A percentile compares a stretch with the other conserved stretches of the same genome.
Conservation (phyloP, 2,329 filamentous ascomycete genomes). For the Sphaerulina vaccinii region DNA sequence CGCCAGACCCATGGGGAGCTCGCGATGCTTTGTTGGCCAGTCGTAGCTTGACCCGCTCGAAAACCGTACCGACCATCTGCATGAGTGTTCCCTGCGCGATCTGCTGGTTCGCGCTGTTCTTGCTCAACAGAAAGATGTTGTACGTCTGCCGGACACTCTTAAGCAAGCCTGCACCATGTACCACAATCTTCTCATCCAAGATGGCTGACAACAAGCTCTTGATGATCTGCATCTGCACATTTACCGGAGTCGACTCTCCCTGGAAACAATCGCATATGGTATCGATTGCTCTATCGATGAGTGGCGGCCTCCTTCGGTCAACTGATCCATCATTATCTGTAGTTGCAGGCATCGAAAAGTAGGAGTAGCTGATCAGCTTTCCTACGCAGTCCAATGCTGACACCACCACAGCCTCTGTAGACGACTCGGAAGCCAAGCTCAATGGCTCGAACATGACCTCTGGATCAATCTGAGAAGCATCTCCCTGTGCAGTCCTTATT, state of each 20-base stretch:
- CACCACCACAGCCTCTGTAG: slow-evolving; percentile 81
- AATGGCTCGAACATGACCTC: slow-evolving; percentile 89
- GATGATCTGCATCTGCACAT: slow-evolving; percentile 96
- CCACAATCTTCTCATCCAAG: slow-evolving; percentile 97
- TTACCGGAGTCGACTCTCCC: slow-evolving; percentile 85
- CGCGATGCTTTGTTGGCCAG: slow-evolving; percentile 84
- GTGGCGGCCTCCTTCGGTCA: slow-evolving; percentile 53
- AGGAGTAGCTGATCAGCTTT: slow-evolving; percentile 97
- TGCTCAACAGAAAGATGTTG: slow-evolving; percentile 96
- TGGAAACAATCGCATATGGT: slow-evolving; percentile 99
- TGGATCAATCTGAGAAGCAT: slow-evolving; percentile 78
- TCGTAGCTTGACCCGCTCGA: slow-evolving; percentile 85
- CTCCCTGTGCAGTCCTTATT: slow-evolving; percentile 71
- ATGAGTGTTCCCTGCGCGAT: slow-evolving; percentile 95
- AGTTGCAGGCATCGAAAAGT: slow-evolving; percentile 72
- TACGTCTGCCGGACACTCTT: slow-evolving; percentile 98
- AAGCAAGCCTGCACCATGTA: slow-evolving; percentile 90
- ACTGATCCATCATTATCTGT: slow-evolving; percentile 34
- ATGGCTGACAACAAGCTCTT: slow-evolving; percentile 95
- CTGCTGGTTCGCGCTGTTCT: slow-evolving; percentile 91
- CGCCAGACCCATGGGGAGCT: slow-evolving; percentile 47
- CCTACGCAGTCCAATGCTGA: slow-evolving; percentile 96
- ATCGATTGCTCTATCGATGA: slow-evolving; percentile 97
- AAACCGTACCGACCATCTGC: slow-evolving; percentile 98
- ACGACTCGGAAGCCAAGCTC: slow-evolving; percentile 82